These are phyloP conservation scores for Kuraishia cidri DNA, from an alignment of 805 yeast genomes.

Conservation along the genomic window DNA sequence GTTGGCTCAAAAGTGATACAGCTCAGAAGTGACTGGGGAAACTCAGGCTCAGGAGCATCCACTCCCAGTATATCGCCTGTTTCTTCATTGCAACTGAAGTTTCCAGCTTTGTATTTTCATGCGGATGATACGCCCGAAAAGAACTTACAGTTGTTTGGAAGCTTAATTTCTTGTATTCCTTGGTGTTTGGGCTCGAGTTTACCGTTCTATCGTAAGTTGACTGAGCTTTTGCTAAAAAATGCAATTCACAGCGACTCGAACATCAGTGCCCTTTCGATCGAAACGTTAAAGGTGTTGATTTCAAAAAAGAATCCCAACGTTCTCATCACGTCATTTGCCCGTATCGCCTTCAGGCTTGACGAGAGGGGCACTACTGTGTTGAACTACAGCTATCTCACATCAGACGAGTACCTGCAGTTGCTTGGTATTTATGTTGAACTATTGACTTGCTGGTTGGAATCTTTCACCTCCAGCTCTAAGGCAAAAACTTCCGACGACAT, in stretches of 20 bases:
- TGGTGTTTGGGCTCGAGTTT: slow-evolving; percentile 45
- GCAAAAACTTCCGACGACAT: slow-evolving; percentile 20
- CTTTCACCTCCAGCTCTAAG: slow-evolving; percentile 29
- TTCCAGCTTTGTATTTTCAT: slow-evolving; percentile 29
- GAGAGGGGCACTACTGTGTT: slow-evolving; percentile 55
- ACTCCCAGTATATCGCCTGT: slow-evolving; percentile 6
- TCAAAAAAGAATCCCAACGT: slow-evolving; percentile 60
- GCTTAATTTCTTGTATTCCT: slow-evolving; percentile 64
- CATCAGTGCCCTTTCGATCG: slow-evolving; percentile 57
- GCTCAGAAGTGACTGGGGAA: slow-evolving; percentile 10
- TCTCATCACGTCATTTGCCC: slow-evolving; percentile 66
- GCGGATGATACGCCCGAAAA: slow-evolving; percentile 17
- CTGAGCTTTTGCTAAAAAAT: slow-evolving; percentile 74
- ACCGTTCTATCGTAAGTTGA: slow-evolving; percentile 51
- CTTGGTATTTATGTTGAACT: slow-evolving; percentile 71
- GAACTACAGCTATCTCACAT: slow-evolving; percentile 49
- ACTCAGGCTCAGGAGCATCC: slow-evolving; percentile 5
- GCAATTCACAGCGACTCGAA: slow-evolving; percentile 56
- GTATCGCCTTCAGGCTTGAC: slow-evolving; percentile 67
- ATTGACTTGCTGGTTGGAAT: slow-evolving; percentile 73
- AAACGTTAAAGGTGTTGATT: slow-evolving; percentile 59
- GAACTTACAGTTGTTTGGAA: slow-evolving; percentile 57
- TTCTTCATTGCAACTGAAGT: slow-evolving; percentile 14
- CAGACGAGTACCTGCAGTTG: slow-evolving; percentile 49
- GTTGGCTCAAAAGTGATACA: slow-evolving; percentile 32